Evolutionary conservation across 2,329 filamentous ascomycete species (phyloP).

Genomic region (Sporothrix pallida): DNA sequence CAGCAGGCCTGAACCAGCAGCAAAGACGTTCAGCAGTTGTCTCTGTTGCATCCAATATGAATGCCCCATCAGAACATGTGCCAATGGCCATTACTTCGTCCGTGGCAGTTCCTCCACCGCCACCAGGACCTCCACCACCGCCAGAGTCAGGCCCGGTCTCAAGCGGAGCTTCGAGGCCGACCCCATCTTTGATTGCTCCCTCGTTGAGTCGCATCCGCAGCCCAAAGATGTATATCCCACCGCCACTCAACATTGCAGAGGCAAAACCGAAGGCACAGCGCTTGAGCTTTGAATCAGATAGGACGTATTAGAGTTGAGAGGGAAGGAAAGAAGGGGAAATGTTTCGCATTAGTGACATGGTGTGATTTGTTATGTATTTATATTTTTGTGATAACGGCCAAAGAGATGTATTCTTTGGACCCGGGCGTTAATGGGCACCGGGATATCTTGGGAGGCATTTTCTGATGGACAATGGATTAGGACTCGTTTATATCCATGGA

Average conservation of each 20-base stretch:
- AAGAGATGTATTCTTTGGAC: not conserved
- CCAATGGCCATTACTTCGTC: conserved; percentile 19
- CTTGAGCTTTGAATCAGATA: not conserved
- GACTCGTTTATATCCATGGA: not conserved
- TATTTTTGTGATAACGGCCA: not conserved
- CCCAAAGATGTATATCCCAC: conserved; percentile 52
- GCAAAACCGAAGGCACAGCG: conserved; percentile 6
- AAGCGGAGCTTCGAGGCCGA: not conserved
- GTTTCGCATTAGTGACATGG: no score
- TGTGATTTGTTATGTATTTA: not conserved
- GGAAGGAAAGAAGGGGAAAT: not conserved
- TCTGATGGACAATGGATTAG: not conserved
- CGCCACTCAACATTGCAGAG: conserved; percentile 42
- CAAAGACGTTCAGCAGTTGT: not conserved
- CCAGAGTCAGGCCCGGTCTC: not conserved
- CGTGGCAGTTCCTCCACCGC: conserved; percentile 33
- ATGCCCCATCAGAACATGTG: not conserved
- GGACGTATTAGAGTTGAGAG: not conserved
- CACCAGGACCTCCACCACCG: conserved; percentile 39
- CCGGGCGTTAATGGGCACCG: not conserved
- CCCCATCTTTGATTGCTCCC: conserved; percentile 47
- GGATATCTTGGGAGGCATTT: not conserved
- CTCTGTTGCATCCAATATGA: not conserved
- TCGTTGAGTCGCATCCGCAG: conserved; percentile 49
- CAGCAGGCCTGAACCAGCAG: not conserved